Evolutionary conservation across 2,329 filamentous ascomycete species (phyloP).

Genomic region (Neonectria ditissima): DNA sequence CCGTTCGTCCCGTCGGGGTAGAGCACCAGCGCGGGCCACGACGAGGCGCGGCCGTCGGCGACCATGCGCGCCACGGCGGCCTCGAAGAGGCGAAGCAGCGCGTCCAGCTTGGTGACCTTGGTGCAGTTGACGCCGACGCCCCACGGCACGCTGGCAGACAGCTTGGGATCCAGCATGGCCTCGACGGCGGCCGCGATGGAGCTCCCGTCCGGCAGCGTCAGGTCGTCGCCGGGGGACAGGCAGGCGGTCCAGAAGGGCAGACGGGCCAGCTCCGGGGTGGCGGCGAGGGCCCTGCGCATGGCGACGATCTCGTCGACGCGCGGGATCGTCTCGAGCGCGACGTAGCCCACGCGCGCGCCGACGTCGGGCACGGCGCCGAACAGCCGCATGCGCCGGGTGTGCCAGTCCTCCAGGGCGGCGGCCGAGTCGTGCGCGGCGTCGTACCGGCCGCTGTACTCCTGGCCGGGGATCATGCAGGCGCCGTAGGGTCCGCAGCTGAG

Average conservation of each 20-base stretch:
- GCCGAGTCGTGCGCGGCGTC: constrained; percentile 60
- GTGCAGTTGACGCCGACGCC: constrained; percentile 78
- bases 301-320: constrained; percentile 71
- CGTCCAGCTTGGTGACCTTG: constrained; percentile 71
- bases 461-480: constrained; percentile 72
- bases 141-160: constrained; percentile 59
- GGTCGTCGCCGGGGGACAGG: constrained; percentile 68
- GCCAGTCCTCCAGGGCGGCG: constrained; percentile 65
- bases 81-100: constrained; percentile 67
- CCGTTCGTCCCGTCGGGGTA: constrained; percentile 78
- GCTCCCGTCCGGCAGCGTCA: constrained; percentile 68
- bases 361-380: constrained; percentile 58
- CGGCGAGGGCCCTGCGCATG: constrained; percentile 59
- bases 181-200: constrained; percentile 49
- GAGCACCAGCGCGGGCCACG: constrained; percentile 68
- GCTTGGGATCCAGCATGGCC: constrained; percentile 52
- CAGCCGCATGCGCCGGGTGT: constrained; percentile 63
- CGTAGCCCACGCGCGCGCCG: constrained; percentile 59
- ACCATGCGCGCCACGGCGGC: constrained; percentile 56
- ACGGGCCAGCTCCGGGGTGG: constrained; percentile 41
- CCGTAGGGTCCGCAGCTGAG: constrained; percentile 75
- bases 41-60: constrained; percentile 46
- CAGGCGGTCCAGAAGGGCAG: constrained; percentile 71
- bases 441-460: constrained; percentile 74
- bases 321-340: constrained; percentile 76